These are phyloP conservation scores for Paramecium pentaurelia DNA, from an alignment of 73 alveolate genomes.

Conservation along the genomic window DNA sequence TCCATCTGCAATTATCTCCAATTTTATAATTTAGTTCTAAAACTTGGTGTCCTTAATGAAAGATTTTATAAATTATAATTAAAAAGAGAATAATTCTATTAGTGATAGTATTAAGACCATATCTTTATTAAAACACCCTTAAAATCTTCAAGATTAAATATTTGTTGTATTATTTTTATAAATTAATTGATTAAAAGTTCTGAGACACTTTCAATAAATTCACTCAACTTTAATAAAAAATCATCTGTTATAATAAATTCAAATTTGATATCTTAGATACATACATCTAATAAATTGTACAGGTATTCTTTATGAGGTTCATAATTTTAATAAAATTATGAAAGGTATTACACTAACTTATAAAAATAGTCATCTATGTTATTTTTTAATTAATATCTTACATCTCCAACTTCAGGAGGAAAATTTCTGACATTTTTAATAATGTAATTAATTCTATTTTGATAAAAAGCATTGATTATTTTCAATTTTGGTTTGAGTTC, in stretches of 20 bases:
- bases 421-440: neutral
- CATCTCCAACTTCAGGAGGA: neutral
- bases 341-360: neutral
- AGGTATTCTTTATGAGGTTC: neutral
- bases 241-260: neutral
- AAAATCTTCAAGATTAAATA: neutral
- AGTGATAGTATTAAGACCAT: neutral
- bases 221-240: neutral
- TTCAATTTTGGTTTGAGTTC: neutral
- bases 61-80: neutral
- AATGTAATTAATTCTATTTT: neutral
- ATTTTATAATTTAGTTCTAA: neutral
- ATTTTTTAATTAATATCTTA: neutral
- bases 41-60: neutral
- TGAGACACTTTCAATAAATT: neutral
- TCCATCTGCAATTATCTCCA: neutral
- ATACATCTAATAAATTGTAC: neutral
- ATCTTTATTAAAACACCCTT: neutral
- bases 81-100: neutral
- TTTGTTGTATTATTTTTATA: neutral
- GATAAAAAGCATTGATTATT: neutral
- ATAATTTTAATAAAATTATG: neutral
- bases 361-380: neutral
- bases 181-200: neutral
- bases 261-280: neutral